Evolutionary conservation across 2,329 filamentous ascomycete species (phyloP).

Genomic region (Hortaea werneckii): DNA sequence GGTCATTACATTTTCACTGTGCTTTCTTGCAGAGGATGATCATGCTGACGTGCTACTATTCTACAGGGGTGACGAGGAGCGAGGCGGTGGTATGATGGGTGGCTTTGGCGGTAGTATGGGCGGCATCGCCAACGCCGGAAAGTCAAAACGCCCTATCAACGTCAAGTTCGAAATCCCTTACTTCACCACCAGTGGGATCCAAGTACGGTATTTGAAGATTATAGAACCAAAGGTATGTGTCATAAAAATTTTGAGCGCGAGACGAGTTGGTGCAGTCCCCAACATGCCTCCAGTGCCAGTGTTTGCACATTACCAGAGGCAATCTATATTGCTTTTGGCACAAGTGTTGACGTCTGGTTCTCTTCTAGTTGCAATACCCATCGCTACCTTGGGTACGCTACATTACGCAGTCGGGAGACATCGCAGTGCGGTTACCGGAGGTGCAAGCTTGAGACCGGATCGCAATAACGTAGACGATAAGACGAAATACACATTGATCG

Average conservation of each 20-base stretch:
- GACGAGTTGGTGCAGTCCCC: too few relatives aligned
- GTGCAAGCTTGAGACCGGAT: constrained; percentile 24
- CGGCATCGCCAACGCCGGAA: constrained; percentile 72
- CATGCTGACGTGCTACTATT: background rate
- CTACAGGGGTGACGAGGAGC: constrained; percentile 69
- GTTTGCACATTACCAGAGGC: too few relatives aligned
- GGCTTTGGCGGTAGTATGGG: constrained; percentile 97
- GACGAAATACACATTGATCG: too few relatives aligned
- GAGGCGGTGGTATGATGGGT: constrained; percentile 93
- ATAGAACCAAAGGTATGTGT: constrained; percentile 95
- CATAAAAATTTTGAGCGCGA: too few relatives aligned
- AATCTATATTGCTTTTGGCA: too few relatives aligned
- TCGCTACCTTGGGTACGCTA: constrained; percentile 96
- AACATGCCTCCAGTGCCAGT: too few relatives aligned
- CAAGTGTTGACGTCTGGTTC: too few relatives aligned
- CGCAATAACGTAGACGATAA: too few relatives aligned
- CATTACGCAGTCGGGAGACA: constrained; percentile 96
- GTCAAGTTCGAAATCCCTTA: constrained; percentile 99
- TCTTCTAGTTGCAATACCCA: constrained; percentile 93
- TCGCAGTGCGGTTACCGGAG: constrained; percentile 89
- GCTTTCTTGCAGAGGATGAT: background rate
- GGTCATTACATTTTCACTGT: background rate
- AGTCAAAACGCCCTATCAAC: constrained; percentile 91
- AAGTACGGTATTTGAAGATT: constrained; percentile 97
- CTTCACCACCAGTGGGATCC: constrained; percentile 98